Percentiles rank a stretch among this genome's conserved stretches.
Evolutionary conservation across 2,329 filamentous ascomycete genomes (phyloP).

Genomic region (Purpureocillium lavendulum): DNA sequence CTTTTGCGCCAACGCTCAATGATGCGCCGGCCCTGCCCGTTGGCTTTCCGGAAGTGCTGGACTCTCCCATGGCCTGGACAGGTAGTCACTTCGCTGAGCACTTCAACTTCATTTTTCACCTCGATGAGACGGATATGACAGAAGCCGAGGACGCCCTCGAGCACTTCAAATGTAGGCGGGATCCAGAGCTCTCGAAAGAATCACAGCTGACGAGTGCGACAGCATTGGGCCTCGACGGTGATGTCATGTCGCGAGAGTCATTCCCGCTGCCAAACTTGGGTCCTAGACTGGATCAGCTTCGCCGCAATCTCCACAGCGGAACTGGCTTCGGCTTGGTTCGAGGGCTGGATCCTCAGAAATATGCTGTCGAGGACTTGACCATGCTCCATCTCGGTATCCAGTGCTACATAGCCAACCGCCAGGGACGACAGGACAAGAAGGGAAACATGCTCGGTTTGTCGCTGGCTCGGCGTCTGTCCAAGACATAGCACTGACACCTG

Average conservation of each 20-base stretch:
- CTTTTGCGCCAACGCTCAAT: too few species aligned
- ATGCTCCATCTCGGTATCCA: constrained; percentile 58
- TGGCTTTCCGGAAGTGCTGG: constrained; percentile 38
- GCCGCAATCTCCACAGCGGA: constrained; percentile 48
- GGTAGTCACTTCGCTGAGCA: constrained; percentile 35
- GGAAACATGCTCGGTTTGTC: constrained; percentile 55
- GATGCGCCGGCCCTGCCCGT: too few species aligned
- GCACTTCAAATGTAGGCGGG: constrained; percentile 42
- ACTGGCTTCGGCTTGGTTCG: constrained; percentile 58
- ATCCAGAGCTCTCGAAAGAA: neutral
- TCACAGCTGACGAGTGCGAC: constrained; percentile 13
- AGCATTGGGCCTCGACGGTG: constrained; percentile 48
- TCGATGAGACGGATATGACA: constrained; percentile 32
- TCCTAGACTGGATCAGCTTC: constrained; percentile 40
- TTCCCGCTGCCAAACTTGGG: constrained; percentile 56
- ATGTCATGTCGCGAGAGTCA: constrained; percentile 43
- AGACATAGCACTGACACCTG: constrained; percentile 8
- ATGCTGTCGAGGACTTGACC: constrained; percentile 52
- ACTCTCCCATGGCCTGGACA: constrained; percentile 41
- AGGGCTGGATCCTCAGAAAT: constrained; percentile 49
- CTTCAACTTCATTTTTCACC: constrained; percentile 33
- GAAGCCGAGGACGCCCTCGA: constrained; percentile 41
- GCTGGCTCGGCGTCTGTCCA: neutral
- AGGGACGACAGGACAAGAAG: constrained; percentile 52
- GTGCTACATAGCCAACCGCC: constrained; percentile 52